Conservation (phyloP, 169 alveolate genomes). For the Plasmodium sp. region DNA sequence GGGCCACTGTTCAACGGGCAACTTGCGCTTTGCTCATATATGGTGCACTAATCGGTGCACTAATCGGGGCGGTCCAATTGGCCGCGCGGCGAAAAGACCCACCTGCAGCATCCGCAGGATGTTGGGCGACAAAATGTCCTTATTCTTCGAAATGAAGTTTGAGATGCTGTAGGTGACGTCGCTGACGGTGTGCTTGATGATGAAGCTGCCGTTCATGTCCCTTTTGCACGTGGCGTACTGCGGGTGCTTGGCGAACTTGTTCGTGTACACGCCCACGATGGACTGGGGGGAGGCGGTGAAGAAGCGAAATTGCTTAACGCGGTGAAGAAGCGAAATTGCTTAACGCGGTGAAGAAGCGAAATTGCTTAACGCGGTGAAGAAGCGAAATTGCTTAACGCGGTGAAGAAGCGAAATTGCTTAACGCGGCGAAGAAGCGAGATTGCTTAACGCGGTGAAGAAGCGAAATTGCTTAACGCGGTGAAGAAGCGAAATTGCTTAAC, state of each 20-base stretch:
- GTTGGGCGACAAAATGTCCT: constrained; percentile 48
- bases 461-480: not conserved
- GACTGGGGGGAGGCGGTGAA: constrained; percentile 6
- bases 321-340: not conserved
- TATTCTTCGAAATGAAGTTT: constrained; percentile 61
- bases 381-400: no score
- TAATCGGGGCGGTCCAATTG: not conserved
- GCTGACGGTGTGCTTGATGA: constrained; percentile 68
- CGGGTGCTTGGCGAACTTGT: constrained; percentile 30
- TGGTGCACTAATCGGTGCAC: not conserved
- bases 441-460: no score
- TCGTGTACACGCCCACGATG: constrained; percentile 22
- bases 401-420: not conserved
- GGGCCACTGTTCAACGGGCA: not conserved
- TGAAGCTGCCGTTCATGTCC: constrained; percentile 24
- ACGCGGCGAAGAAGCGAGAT: no score
- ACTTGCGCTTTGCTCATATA: not conserved
- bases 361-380: no score
- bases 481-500: no score
- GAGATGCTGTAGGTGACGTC: constrained; percentile 51
- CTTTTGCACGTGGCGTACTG: constrained; percentile 9
- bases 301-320: not conserved
- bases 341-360: not conserved
- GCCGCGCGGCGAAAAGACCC: not conserved
- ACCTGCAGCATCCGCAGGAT: constrained; percentile 42